These are phyloP conservation scores for Saksenaea oblongispora DNA, from an alignment of 371 early-diverging fungal genomes.

Conservation along the genomic window DNA sequence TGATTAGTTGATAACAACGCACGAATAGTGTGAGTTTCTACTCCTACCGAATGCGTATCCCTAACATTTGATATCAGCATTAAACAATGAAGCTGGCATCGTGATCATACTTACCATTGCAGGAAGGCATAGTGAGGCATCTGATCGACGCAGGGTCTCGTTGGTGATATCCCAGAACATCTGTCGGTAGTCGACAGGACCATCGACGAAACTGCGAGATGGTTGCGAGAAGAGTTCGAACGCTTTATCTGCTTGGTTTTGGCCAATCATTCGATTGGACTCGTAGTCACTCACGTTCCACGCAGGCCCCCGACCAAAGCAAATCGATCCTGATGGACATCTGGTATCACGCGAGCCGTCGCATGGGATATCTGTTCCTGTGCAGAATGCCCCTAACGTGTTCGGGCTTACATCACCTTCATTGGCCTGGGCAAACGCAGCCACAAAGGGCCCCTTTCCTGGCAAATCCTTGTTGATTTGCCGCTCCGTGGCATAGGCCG, in stretches of 20 bases:
- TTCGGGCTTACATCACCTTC: constrained; percentile 73
- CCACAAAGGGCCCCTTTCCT: constrained; percentile 45
- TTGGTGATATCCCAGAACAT: constrained; percentile 56
- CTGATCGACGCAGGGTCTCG: constrained; percentile 16
- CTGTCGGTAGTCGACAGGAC: constrained; percentile 42
- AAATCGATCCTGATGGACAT: constrained; percentile 42
- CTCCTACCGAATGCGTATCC: constrained; percentile 46
- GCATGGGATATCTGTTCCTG: constrained; percentile 62
- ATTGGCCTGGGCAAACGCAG: constrained; percentile 69
- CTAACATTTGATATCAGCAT: constrained; percentile 18
- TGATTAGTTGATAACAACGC: background rate
- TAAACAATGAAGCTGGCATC: background rate
- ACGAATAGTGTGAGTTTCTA: background rate
- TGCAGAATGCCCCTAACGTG: constrained; percentile 57
- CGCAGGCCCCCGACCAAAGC: constrained; percentile 47
- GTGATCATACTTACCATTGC: constrained; percentile 43
- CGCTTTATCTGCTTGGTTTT: constrained; percentile 47
- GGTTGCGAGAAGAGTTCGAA: constrained; percentile 25
- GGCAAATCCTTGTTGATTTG: constrained; percentile 25
- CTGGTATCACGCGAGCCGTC: constrained; percentile 48
- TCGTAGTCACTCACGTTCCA: constrained; percentile 42
- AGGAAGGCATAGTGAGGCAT: constrained; percentile 35
- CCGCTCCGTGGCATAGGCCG: constrained; percentile 55
- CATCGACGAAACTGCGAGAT: constrained; percentile 7
- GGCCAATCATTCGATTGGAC: constrained; percentile 65